Evolutionary conservation across 345 rosid genomes (phyloP), one percentile per base, ranked within the genome.

Genomic region (Eucalyptus caleyi): DNA sequence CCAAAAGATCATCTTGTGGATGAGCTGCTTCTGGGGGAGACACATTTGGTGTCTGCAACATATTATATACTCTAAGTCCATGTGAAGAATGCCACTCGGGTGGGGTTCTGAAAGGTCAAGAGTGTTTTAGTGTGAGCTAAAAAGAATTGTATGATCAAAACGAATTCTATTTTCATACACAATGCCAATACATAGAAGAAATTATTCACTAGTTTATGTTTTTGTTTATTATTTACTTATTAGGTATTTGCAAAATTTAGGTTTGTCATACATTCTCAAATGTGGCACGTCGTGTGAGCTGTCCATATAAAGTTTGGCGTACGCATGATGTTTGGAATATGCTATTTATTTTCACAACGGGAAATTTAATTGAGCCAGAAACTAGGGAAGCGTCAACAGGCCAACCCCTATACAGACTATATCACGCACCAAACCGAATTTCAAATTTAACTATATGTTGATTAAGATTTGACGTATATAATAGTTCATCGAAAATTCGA

Each of bases 21-120:
- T 37, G 83, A 77, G 24, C 9, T 77, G 5, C 83, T 77, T 40
- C 3, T 21, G 30, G 47, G 42, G 45, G 47, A 53, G 47, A 77
- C 47, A 11, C 27, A 21, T 77, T 40, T 77, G 59, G 59, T 53
- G 10, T 19, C 2, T 8, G 10, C 59, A 53, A 53, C 19, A 53
- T 53, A 53, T 53, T 53, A 8, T 53, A 53, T 94, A 96, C 98
- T 93, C 96, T 34, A 93, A 90, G 97, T 96, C 99, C 99, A 96
- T 21, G 96, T 95, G 91, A 97, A 96, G 92, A 96, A 97, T 87
- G 99, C 97, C 85, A 95, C 88, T 80, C 95, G 98, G 90, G 96
- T 95, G 21, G 98, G 95, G 90, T 96, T 97, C 98, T 95, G 95
- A 91, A 89, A 89, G 86, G 13, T 23, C 49, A 50, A 16, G 47